A percentile compares a stretch with the other conserved stretches of the same genome.
Evolutionary conservation across 2,329 filamentous ascomycete species (phyloP).

Genomic region (Epichloe sylvatica): DNA sequence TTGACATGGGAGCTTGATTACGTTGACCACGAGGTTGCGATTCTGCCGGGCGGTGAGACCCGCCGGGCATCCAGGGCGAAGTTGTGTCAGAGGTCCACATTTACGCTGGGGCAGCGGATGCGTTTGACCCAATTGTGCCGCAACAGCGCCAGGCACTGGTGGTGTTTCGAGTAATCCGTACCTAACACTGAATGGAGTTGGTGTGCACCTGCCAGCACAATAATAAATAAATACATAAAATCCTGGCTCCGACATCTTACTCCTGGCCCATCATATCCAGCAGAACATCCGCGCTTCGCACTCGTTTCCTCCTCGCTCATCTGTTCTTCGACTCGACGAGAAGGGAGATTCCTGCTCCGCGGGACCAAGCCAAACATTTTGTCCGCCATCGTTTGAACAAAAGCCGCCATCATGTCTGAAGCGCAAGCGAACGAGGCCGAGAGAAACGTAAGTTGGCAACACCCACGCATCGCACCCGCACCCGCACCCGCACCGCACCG

Average conservation of each 20-base stretch:
- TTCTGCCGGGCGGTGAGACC: constrained; percentile 19
- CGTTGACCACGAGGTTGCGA: neutral
- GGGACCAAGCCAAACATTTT: constrained; percentile 13
- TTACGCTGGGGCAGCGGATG: constrained; percentile 2
- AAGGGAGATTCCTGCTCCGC: constrained; percentile 8
- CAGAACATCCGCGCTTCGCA: constrained; percentile 5
- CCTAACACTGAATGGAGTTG: no score
- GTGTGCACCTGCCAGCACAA: neutral
- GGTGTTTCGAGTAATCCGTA: neutral
- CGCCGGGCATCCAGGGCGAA: neutral
- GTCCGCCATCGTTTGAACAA: constrained; percentile 11
- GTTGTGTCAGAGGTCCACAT: constrained; percentile 2
- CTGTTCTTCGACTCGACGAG: constrained; percentile 5
- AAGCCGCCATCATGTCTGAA: constrained; percentile 62
- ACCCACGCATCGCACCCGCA: neutral
- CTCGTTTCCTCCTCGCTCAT: constrained; percentile 7
- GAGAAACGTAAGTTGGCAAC: constrained; percentile 59
- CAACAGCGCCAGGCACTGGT: no score
- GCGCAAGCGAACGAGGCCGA: constrained; percentile 82
- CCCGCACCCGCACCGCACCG: neutral
- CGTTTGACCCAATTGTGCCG: neutral
- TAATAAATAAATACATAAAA: constrained; percentile 5
- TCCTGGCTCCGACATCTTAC: constrained; percentile 18
- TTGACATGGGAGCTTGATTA: neutral
- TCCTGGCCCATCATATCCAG: constrained; percentile 5